These are phyloP conservation scores for Chenopodium quinoa DNA, from an alignment of 148 eudicot genomes.

Conservation along the genomic window DNA sequence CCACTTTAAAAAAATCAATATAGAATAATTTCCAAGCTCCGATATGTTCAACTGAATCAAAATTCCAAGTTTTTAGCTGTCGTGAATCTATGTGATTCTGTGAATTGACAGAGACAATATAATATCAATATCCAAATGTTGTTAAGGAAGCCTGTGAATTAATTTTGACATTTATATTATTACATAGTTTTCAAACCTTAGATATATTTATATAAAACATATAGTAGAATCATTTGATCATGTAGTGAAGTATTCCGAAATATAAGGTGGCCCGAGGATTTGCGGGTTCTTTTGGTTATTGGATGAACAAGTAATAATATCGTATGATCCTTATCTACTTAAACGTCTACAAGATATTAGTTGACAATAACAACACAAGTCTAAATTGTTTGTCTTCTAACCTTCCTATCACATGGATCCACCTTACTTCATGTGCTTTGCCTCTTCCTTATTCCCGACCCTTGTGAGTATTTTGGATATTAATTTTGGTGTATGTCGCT, in stretches of 20 bases:
- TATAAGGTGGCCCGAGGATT: background rate
- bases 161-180: background rate
- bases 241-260: constrained; percentile 2
- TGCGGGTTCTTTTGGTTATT: background rate
- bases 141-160: background rate
- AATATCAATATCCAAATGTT: background rate
- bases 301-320: constrained; percentile 1
- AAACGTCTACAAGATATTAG: background rate
- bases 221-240: too few relatives aligned
- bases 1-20: too few relatives aligned
- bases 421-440: background rate
- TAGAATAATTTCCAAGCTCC: background rate
- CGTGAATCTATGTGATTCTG: background rate
- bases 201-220: background rate
- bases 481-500: too few relatives aligned
- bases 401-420: background rate
- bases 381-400: constrained; percentile 9
- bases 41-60: background rate
- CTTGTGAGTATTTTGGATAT: too few relatives aligned
- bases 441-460: background rate
- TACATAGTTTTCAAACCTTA: background rate
- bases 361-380: constrained; percentile 8
- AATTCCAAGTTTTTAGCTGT: background rate
- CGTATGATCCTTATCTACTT: constrained; percentile 16
- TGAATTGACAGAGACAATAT: background rate